phyloP scores from a whole-genome alignment of 768 basidiomycete genomes.

The Pholiota molesta region DNA sequence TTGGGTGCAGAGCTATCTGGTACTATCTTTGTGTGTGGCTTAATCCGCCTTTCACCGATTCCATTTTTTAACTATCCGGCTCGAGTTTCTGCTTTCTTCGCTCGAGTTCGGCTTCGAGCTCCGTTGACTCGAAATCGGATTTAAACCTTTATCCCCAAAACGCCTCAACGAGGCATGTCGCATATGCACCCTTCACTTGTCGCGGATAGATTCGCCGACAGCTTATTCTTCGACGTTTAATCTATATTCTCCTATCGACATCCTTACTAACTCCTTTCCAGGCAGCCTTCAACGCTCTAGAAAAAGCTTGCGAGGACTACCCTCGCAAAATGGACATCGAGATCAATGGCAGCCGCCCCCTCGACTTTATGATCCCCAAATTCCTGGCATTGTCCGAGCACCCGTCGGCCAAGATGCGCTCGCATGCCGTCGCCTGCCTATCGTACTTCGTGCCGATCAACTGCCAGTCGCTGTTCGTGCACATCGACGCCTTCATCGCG shows the following conservation, averaged over 20 bases:
- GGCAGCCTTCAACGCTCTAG: constrained; percentile 93
- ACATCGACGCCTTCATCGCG: constrained; percentile 93
- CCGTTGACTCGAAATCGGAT: too few relatives aligned
- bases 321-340: constrained; percentile 95
- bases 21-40: too few relatives aligned
- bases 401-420: constrained; percentile 84
- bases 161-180: not conserved
- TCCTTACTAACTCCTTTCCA: constrained; percentile 24
- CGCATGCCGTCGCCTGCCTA: constrained; percentile 91
- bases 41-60: too few relatives aligned
- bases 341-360: constrained; percentile 88
- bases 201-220: not conserved
- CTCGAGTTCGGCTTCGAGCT: too few relatives aligned
- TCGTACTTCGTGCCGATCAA: constrained; percentile 91
- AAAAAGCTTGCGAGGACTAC: constrained; percentile 97
- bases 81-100: not conserved
- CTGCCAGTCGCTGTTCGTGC: constrained; percentile 84
- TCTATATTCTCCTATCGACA: not conserved
- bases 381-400: constrained; percentile 91
- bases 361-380: constrained; percentile 96
- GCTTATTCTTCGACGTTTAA: not conserved
- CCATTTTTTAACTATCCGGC: too few relatives aligned
- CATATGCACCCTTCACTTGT: not conserved
- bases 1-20: too few relatives aligned
- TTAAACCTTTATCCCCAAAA: not conserved